These are phyloP conservation scores for Pseudocercospora fijiensis DNA, from an alignment of 2,329 filamentous ascomycete genomes.

Conservation along the genomic window DNA sequence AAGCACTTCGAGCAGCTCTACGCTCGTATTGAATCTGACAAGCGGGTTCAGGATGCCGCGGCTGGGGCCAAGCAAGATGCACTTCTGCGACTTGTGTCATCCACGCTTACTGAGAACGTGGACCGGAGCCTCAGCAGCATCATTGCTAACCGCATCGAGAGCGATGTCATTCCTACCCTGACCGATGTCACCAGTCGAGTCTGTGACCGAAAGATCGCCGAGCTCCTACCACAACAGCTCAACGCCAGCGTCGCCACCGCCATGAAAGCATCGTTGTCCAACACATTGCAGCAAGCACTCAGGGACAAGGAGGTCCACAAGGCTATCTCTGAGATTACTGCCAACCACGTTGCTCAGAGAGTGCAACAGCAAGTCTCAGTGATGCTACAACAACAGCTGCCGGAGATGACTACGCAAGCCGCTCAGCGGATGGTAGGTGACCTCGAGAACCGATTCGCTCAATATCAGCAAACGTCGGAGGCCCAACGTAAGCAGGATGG, in stretches of 20 bases:
- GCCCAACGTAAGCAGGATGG: slow-evolving; percentile 54
- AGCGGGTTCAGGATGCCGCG: slow-evolving; percentile 61
- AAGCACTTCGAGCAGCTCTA: slow-evolving; percentile 58
- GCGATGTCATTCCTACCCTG: slow-evolving; percentile 72
- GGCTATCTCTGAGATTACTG: slow-evolving; percentile 69
- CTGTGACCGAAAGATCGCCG: slow-evolving; percentile 69
- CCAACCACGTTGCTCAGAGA: slow-evolving; percentile 63
- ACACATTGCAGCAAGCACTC: slow-evolving; percentile 64
- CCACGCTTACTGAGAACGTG: slow-evolving; percentile 67
- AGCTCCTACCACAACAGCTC: slow-evolving; percentile 65
- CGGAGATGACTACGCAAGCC: slow-evolving; percentile 44
- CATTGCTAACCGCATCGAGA: slow-evolving; percentile 72
- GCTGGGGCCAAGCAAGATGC: slow-evolving; percentile 67
- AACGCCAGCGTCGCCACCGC: slow-evolving; percentile 69
- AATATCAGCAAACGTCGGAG: slow-evolving; percentile 54
- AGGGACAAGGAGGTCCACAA: slow-evolving; percentile 73
- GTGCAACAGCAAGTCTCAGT: slow-evolving; percentile 69
- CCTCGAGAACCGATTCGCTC: slow-evolving; percentile 60
- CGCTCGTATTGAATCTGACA: slow-evolving; percentile 67
- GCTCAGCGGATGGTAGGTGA: slow-evolving; percentile 68
- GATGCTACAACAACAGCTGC: slow-evolving; percentile 53
- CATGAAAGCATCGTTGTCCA: slow-evolving; percentile 68
- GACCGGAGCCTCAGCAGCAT: slow-evolving; percentile 75
- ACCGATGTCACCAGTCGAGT: slow-evolving; percentile 65
- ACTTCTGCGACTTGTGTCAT: slow-evolving; percentile 66